Evolutionary conservation across 179 eudicot species (phyloP), one percentile per base, ranked within the genome.

Genomic region (Silene vulgaris): DNA sequence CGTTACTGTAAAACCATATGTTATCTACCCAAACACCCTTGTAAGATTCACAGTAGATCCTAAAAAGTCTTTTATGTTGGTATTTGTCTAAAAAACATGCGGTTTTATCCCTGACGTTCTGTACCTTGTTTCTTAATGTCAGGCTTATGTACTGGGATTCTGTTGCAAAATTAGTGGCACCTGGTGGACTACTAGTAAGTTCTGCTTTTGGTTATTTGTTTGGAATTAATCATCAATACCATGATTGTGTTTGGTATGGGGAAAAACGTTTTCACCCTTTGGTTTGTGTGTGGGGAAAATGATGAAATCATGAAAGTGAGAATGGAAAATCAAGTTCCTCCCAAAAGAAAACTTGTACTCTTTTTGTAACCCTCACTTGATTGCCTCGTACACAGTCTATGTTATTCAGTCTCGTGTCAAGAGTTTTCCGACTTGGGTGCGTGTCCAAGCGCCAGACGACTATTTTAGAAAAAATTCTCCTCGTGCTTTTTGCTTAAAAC

Each of bases 61-160:
- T 50, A 50, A 50, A 50, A 50, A 13, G 16, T 13, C 40, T 35
- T 50, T 50, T 11, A 50, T 3, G 16, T 14, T 16, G 59, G 19
- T 16, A 54, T 14, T 54, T 13, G 59, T 54, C 19, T 54, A 54
- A 54, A 54, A 7, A 54, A 54, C 59, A 54, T 48, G 19, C 48
- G 37, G n/a, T 23, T 69, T 8, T 72, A 17, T 17, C 75, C 28
- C 66, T 17, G 62, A 50, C 60, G 48, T 68, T 30, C 75, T 35
- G 11, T 62, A 65, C 62, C 43, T 1, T 23, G 17, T 40, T 64
- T 67, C 52, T 28, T 29, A 17, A 59, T 56, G 79, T 62, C 90
- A 94, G 98, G 95, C 82, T 88, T 28, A 89, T 92, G 94, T 92
- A 92, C 76, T 94, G 97, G 98, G 91, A 92, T 79, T 86, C 98